Percentiles rank a stretch among this genome's conserved stretches.
Evolutionary conservation across 2,329 filamentous ascomycete species (phyloP).

Genomic region (Grosmannia serpens): DNA sequence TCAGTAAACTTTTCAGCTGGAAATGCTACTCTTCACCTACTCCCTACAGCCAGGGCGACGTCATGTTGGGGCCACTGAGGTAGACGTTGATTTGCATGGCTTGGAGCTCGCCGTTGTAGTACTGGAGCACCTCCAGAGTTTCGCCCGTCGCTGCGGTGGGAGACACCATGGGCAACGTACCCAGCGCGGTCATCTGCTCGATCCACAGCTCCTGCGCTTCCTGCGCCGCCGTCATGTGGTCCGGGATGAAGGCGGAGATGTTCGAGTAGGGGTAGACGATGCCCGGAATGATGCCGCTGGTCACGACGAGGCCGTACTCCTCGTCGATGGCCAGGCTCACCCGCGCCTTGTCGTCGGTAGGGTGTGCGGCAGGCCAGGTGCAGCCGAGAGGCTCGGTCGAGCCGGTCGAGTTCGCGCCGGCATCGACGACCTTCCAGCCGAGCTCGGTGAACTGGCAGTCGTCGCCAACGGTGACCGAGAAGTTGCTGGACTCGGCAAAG

Average conservation of each 20-base stretch:
- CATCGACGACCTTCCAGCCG: neutral
- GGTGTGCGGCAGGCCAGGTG: neutral
- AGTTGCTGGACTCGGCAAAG: neutral
- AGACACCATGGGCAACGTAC: neutral
- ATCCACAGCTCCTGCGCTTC: neutral
- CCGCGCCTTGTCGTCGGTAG: neutral
- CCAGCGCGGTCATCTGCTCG: neutral
- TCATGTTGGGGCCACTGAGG: neutral
- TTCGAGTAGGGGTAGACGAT: neutral
- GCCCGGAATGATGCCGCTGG: neutral
- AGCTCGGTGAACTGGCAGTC: neutral
- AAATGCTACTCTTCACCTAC: too few species aligned
- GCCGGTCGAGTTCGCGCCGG: neutral
- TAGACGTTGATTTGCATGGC: neutral
- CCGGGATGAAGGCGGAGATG: neutral
- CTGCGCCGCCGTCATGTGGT: neutral
- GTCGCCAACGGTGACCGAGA: neutral
- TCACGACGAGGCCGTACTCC: neutral
- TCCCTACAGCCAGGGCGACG: neutral
- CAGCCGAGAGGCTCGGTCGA: neutral
- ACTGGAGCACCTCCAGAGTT: neutral
- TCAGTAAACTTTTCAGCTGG: too few species aligned
- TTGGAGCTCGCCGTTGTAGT: neutral
- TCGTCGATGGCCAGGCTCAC: neutral
- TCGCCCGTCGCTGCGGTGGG: neutral